Conservation (phyloP, 1,139 yeast genomes). For the Diutina pseudorugosa region DNA sequence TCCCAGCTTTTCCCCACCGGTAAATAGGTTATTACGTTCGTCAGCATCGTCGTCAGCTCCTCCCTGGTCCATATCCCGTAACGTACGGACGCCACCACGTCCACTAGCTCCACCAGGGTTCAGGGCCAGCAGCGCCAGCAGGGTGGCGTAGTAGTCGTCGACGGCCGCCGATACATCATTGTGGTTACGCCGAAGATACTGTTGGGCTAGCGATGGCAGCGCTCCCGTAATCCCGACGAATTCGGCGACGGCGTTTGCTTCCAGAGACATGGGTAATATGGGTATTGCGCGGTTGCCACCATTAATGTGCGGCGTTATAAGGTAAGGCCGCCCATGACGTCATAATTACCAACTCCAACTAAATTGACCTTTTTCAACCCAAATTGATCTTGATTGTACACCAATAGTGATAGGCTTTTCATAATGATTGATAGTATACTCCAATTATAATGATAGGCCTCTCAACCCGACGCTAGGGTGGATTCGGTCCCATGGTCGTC, state of each 20-base stretch:
- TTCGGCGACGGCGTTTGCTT: not conserved
- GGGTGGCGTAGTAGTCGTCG: conserved; percentile 27
- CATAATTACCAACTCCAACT: too few species aligned
- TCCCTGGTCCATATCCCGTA: conserved; percentile 35
- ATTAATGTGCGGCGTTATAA: too few species aligned
- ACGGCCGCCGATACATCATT: conserved; percentile 28
- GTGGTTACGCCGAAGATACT: conserved; percentile 27
- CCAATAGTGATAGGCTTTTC: too few species aligned
- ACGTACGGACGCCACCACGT: conserved; percentile 27
- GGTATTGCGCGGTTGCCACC: not conserved
- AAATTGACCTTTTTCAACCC: too few species aligned
- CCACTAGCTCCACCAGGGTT: not conserved
- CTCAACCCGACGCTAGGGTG: too few species aligned
- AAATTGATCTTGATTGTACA: too few species aligned
- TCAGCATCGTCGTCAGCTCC: conserved; percentile 48
- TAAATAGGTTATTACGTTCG: conserved; percentile 63
- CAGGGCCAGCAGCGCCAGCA: not conserved
- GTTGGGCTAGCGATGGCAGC: conserved; percentile 28
- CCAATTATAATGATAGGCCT: too few species aligned
- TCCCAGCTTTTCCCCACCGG: conserved; percentile 93
- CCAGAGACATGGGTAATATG: not conserved
- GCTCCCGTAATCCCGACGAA: conserved; percentile 35
- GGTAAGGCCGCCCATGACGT: too few species aligned
- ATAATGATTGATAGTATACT: too few species aligned
- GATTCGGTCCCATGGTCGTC: too few species aligned